A percentile compares a stretch with the other conserved stretches of the same genome.
Conservation (phyloP, 306 rosid species). For the Medicago arabica region DNA sequence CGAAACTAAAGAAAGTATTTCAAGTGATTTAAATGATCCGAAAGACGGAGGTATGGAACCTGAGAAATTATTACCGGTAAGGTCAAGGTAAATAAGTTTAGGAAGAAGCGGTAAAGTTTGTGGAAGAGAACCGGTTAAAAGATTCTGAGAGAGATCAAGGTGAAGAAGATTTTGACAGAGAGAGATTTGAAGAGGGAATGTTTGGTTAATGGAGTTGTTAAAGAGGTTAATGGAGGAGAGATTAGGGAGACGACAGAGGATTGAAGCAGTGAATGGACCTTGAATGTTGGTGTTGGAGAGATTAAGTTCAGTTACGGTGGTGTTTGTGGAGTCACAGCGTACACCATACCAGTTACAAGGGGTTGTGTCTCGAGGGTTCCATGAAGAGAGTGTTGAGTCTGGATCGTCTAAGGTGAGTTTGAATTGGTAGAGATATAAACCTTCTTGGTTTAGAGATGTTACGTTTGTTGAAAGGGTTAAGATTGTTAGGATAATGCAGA, state of each 20-base stretch:
- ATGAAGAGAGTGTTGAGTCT: conserved; percentile 52
- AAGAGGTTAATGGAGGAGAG: conserved; percentile 62
- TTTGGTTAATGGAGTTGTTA: conserved; percentile 81
- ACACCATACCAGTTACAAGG: conserved; percentile 84
- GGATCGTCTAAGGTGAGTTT: conserved; percentile 70
- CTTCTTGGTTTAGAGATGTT: conserved; percentile 72
- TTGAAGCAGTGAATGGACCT: conserved; percentile 61
- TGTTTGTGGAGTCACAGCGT: conserved; percentile 47
- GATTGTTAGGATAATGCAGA: neutral
- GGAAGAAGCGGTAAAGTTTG: conserved; percentile 52
- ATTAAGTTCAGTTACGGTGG: conserved; percentile 56
- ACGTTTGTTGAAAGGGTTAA: neutral
- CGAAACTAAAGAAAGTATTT: conserved; percentile 67
- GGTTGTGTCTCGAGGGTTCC: conserved; percentile 60
- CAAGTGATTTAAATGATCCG: conserved; percentile 63
- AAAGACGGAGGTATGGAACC: conserved; percentile 67
- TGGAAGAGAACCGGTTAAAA: conserved; percentile 79
- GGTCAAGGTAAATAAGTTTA: conserved; percentile 66
- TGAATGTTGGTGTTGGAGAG: conserved; percentile 67
- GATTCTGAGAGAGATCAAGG: conserved; percentile 86
- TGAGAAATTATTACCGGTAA: conserved; percentile 83
- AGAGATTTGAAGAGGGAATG: conserved; percentile 58
- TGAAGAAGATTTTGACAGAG: conserved; percentile 56
- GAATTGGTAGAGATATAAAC: conserved; percentile 58
- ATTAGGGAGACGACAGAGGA: conserved; percentile 68